Evolutionary conservation across 1,284 basidiomycete genomes (phyloP), one percentile per base, ranked within the genome.

Genomic region (Puccinia coronata): DNA sequence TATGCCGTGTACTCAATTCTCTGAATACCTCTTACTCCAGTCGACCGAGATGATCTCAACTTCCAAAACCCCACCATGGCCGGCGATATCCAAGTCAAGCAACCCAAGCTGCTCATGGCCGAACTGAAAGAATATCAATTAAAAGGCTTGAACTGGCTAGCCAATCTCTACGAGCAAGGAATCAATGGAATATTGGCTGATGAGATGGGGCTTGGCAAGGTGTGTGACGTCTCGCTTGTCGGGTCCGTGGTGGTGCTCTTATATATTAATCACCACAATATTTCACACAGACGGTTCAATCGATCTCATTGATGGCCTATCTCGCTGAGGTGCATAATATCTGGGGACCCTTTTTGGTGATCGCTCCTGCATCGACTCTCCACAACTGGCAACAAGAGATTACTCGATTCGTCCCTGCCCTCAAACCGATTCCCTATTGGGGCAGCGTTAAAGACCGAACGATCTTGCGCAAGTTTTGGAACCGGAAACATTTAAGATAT

Each of bases 361-460:
- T 99, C 72, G 95, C 97, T 0, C 97, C 97, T 0, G 93, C 96
- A 0, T 98, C 96, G 6, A 99, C 97, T 0, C 88, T 99, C 83
- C 97, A 99, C 87, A 99, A 99, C 86, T 99, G 97, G 97, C 96
- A 99, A 86, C 97, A 99, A 86, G 97, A 99, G 87, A 90, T 99
- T 82, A 93, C 94, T 39, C 92, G 94, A 41, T 99, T 99, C 86
- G 95, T 98, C 4, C 97, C 97, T 34, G 89, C 90, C 65, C 90
- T 99, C 83, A 99, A 98, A 87, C 94, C 95, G 0, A 87, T 99
- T 53, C 97, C 97, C 0, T 99, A 99, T 86, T 99, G 97, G 97
- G 97, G 97, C 71, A 95, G 93, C 84, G 93, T 96, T 82, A 98
- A 98, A 87, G 97, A 99, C 85, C 92, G 97, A 78, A 91, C 95